Evolutionary conservation across 2,329 filamentous ascomycete genomes (phyloP), one percentile per base, ranked within the genome.

Genomic region (Macrophomina pseudophaseolina): DNA sequence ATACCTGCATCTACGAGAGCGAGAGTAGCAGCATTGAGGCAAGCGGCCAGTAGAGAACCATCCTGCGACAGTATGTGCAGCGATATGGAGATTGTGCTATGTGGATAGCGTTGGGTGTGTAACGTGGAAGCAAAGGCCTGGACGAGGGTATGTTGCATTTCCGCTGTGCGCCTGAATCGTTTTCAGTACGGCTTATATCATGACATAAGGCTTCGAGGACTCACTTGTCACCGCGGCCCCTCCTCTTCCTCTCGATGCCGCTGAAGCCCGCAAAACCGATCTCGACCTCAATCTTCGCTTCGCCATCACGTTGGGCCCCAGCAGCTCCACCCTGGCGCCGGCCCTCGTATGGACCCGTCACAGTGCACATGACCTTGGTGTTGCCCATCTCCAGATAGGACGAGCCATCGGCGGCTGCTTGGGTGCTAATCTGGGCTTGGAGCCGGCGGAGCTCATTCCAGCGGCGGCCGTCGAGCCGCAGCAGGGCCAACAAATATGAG

Each of bases 371-470:
- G 72, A 99, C 90, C 77, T 97, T 95, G 28, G 95, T 99, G 81
- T 98, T 97, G 73, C 95, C 95, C 90, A 97, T 97, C 77, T 97
- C 93, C 67, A 98, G 88, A 80, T 97, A 97, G 69, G 91, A 92
- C 52, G 92, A 97, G 42, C 95, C 95, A 73, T 98, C 95, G 65
- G 94, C 93, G 59, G 94, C 91, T 68, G 94, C 90, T 80, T 97
- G 95, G 1, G 93, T 97, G 69, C 91, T 91, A 75, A 99, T 93
- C 80, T 96, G 92, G 56, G 91, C 94, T 75, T 93, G 89, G 60
- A 97, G 86, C 7, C 92, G 89, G 33, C 95, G 93, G 46, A 99
- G 87, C 79, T 99, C 95, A 82, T 99, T 98, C 95, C 95, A 99
- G 73, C 95, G 89, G 68, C 95, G 90, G 91, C 94, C 84, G 71